Evolutionary conservation across 2,329 filamentous ascomycete genomes (phyloP).

Genomic region (Apiospora hydei): DNA sequence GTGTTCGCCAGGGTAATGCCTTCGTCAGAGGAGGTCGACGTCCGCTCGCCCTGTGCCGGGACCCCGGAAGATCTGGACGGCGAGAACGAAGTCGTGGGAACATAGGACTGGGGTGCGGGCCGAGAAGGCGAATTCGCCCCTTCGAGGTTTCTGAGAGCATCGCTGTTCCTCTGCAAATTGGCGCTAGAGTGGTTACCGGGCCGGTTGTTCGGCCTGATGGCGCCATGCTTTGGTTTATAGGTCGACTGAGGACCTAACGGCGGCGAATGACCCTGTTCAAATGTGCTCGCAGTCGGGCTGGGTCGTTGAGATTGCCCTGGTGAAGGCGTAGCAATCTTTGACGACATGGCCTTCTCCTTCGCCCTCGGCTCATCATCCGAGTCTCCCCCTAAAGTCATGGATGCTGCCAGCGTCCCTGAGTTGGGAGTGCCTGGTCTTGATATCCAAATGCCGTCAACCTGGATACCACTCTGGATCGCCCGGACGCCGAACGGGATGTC

Average conservation of each 20-base stretch:
- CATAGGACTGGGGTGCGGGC: conserved; percentile 36
- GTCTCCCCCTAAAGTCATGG: conserved; percentile 35
- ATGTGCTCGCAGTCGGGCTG: conserved; percentile 36
- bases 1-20: conserved; percentile 22
- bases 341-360: conserved; percentile 36
- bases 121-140: conserved; percentile 25
- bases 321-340: conserved; percentile 29
- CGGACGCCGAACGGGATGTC: conserved; percentile 87
- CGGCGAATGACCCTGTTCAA: conserved; percentile 31
- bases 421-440: conserved; percentile 57
- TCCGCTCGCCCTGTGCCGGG: conserved; percentile 23
- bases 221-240: conserved; percentile 29
- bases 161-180: conserved; percentile 29
- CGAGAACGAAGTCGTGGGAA: conserved; percentile 38
- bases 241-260: conserved; percentile 24
- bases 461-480: conserved; percentile 82
- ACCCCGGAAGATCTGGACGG: background rate
- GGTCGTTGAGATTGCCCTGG: conserved; percentile 32
- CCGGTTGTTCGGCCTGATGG: conserved; percentile 36
- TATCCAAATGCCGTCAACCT: conserved; percentile 87
- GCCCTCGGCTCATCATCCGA: conserved; percentile 35
- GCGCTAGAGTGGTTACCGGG: conserved; percentile 31
- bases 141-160: conserved; percentile 28
- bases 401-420: conserved; percentile 34
- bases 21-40: conserved; percentile 28